A percentile compares a stretch with the other conserved stretches of the same genome.
Evolutionary conservation across 805 yeast genomes (phyloP).

Genomic region (Alloascoidea africana): DNA sequence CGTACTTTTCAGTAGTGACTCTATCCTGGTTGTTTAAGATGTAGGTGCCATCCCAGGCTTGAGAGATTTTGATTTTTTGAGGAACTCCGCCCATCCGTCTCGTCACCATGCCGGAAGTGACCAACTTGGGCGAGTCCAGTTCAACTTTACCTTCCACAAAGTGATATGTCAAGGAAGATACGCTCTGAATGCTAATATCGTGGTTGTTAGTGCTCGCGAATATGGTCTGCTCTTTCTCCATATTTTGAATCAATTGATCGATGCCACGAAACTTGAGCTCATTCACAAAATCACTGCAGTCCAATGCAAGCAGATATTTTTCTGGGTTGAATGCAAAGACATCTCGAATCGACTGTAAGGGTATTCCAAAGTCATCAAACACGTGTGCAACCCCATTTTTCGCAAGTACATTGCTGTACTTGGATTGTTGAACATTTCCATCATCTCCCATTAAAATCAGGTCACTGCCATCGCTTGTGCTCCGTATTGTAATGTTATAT

Average conservation of each 20-base stretch:
- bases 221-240: conserved; percentile 37
- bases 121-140: conserved; percentile 20
- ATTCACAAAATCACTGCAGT: conserved; percentile 48
- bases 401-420: conserved; percentile 24
- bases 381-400: conserved; percentile 35
- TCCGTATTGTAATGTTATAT: conserved; percentile 12
- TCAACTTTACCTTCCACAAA: conserved; percentile 34
- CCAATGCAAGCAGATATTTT: conserved; percentile 42
- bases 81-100: conserved; percentile 48
- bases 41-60: conserved; percentile 16
- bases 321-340: conserved; percentile 30
- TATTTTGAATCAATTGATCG: conserved; percentile 38
- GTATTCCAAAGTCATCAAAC: conserved; percentile 18
- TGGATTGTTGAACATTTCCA: conserved; percentile 16
- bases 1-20: conserved; percentile 27
- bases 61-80: conserved; percentile 36
- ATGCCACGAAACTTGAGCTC: conserved; percentile 52
- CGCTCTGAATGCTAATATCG: conserved; percentile 15
- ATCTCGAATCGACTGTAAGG: conserved; percentile 11
- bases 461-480: conserved; percentile 18
- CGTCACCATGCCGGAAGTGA: conserved; percentile 17
- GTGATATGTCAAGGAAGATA: conserved; percentile 40
- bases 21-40: conserved; percentile 41
- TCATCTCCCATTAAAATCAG: conserved; percentile 18
- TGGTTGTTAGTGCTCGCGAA: conserved; percentile 32